Evolutionary conservation across 2,329 filamentous ascomycete species (phyloP).

Genomic region (Neobulgaria alba): DNA sequence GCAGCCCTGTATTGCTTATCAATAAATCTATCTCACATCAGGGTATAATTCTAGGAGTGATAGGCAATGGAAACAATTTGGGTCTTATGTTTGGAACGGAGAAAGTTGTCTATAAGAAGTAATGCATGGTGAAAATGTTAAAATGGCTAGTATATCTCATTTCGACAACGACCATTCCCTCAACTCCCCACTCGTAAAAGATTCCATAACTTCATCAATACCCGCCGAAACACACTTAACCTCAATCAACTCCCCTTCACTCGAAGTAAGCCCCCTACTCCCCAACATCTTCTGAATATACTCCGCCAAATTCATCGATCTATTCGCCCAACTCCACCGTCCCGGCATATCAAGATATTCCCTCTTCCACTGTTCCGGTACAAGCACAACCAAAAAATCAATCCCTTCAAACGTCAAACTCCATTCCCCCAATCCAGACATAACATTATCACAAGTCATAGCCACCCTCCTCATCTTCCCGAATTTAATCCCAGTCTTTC

Average conservation of each 20-base stretch:
- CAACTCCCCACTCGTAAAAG: too few species aligned
- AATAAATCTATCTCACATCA: too few species aligned
- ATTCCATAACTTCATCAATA: background rate
- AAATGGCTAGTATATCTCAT: too few species aligned
- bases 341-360: background rate
- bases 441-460: conserved; percentile 3
- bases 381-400: background rate
- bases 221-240: background rate
- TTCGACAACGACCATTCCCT: too few species aligned
- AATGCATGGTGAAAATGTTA: too few species aligned
- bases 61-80: too few species aligned
- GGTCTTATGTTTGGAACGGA: too few species aligned
- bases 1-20: too few species aligned
- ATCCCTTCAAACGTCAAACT: conserved; percentile 1
- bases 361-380: background rate
- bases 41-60: too few species aligned
- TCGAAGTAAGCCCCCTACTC: background rate
- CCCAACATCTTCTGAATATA: background rate
- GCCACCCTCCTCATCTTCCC: conserved; percentile 2
- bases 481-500: conserved; percentile 7
- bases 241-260: background rate
- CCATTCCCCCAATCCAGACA: conserved; percentile 1
- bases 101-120: too few species aligned
- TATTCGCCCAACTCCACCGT: background rate
- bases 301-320: background rate